These are phyloP conservation scores for Botryosphaeria dothidea DNA, from an alignment of 2,329 filamentous ascomycete genomes.

Conservation along the genomic window DNA sequence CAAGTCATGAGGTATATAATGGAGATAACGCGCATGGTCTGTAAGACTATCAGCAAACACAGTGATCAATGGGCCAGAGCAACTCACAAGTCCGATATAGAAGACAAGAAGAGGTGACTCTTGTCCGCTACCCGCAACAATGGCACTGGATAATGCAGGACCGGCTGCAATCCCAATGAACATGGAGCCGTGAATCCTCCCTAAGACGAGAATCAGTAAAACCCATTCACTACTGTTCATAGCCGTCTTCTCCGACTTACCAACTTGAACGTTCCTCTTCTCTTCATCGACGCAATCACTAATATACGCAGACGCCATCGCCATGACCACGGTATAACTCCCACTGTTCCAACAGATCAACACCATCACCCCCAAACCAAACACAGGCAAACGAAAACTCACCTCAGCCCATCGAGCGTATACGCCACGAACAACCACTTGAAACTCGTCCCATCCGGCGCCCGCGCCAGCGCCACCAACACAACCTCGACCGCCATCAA, in stretches of 20 bases:
- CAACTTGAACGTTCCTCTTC: conserved; percentile 20
- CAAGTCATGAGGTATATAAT: conserved; percentile 19
- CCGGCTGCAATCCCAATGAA: conserved; percentile 23
- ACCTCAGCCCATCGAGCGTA: conserved; percentile 21
- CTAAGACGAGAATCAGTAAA: neutral
- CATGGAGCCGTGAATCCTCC: conserved; percentile 22
- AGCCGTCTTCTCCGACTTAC: neutral
- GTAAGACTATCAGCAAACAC: neutral
- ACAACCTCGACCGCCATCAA: conserved; percentile 13
- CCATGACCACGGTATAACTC: conserved; percentile 21
- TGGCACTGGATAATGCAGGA: conserved; percentile 17
- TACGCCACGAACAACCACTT: conserved; percentile 21
- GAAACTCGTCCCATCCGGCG: neutral
- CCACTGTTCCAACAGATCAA: conserved; percentile 6
- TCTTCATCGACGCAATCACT: conserved; percentile 20
- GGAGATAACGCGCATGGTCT: conserved; percentile 19
- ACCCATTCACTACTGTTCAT: neutral
- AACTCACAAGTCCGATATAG: conserved; percentile 20
- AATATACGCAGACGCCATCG: conserved; percentile 23
- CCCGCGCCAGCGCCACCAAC: conserved; percentile 16
- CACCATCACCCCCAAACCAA: neutral
- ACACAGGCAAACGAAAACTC: neutral
- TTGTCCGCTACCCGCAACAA: conserved; percentile 8
- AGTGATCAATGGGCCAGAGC: neutral
- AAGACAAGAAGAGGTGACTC: conserved; percentile 21